Evolutionary conservation across 2,329 filamentous ascomycete species (phyloP), one percentile per base, ranked within the genome.

Genomic region (Fusarium hostae): DNA sequence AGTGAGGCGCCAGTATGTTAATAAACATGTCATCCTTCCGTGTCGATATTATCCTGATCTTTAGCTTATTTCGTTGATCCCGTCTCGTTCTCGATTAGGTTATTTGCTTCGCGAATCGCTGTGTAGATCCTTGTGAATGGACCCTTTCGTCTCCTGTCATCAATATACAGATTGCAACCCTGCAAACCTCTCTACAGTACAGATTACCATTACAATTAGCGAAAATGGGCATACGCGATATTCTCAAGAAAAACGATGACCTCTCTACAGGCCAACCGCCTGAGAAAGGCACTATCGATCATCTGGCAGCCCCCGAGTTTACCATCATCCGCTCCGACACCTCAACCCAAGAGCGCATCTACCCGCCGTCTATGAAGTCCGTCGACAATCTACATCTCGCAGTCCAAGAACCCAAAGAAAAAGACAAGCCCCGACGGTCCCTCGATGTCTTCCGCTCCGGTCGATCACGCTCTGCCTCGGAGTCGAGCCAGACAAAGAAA

Each of bases 311-410:
- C 3, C 90, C 92, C 63, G 90, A 93, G 74, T 94, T 98, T 83
- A 94, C 87, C 70, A 94, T 98, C 83, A 87, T 96, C 77, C 91
- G 94, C 68, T 92, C 93, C 72, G 95, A 97, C 78, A 97, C 95
- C 2, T 83, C 90, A 72, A 90, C 91, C 3, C 88, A 94, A 79
- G 94, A 98, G 80, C 84, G 92, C 72, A 93, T 97, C 79, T 85
- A 89, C 61, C 92, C 93, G 15, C 92, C 94, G 10, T 79, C 70
- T 18, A 60, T 69, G 34, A 67, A 65, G 34, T 64, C 75, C 78
- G 75, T 70, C 61, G 75, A 76, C 56, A 77, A 79, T 67, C 74
- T 79, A 64, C 77, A 78, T 75, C 68, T 78, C 48, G 76, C 80
- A n/a, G 55, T 73, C 54, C 79, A 76, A 75, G 76, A 79, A 56